These are phyloP conservation scores for Pythium biforme DNA, from an alignment of 352 stramenopile genomes.

Conservation along the genomic window DNA sequence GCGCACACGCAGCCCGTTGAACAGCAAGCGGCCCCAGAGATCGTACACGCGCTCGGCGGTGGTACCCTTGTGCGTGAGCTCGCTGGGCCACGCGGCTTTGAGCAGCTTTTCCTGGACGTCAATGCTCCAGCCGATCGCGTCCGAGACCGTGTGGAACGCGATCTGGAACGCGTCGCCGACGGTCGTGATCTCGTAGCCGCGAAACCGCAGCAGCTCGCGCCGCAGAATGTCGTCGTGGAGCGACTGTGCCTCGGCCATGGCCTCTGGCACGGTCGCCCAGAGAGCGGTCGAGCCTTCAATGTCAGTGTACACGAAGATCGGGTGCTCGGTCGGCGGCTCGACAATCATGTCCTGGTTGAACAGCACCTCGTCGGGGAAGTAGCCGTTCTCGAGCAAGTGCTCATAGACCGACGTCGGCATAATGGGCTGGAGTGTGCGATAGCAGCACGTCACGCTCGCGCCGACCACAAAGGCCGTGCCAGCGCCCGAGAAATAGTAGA, in stretches of 20 bases:
- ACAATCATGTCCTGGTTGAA: conserved; percentile 28
- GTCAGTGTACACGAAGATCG: conserved; percentile 81
- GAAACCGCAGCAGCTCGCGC: conserved; percentile 44
- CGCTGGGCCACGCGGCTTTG: conserved; percentile 49
- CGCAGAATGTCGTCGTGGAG: conserved; percentile 75
- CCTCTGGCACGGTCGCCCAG: conserved; percentile 44
- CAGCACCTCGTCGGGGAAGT: conserved; percentile 37
- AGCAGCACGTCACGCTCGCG: conserved; percentile 61
- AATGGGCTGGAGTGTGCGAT: conserved; percentile 51
- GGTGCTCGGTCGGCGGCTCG: conserved; percentile 45
- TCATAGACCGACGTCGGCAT: conserved; percentile 66
- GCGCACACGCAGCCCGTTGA: conserved; percentile 69
- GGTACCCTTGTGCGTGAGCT: conserved; percentile 45
- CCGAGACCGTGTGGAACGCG: conserved; percentile 64
- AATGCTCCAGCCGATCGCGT: conserved; percentile 66
- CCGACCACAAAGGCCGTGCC: conserved; percentile 62
- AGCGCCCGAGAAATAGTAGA: conserved; percentile 64
- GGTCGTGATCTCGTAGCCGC: conserved; percentile 84
- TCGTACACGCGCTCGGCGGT: conserved; percentile 46
- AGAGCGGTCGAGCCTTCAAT: conserved; percentile 78
- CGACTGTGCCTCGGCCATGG: conserved; percentile 65
- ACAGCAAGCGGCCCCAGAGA: conserved; percentile 56
- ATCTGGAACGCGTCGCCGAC: conserved; percentile 77
- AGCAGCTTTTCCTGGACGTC: conserved; percentile 67
- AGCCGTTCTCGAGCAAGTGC: conserved; percentile 58